Evolutionary conservation across 2,329 filamentous ascomycete species (phyloP), one percentile per base, ranked within the genome.

Genomic region (Monosporascus sp.): DNA sequence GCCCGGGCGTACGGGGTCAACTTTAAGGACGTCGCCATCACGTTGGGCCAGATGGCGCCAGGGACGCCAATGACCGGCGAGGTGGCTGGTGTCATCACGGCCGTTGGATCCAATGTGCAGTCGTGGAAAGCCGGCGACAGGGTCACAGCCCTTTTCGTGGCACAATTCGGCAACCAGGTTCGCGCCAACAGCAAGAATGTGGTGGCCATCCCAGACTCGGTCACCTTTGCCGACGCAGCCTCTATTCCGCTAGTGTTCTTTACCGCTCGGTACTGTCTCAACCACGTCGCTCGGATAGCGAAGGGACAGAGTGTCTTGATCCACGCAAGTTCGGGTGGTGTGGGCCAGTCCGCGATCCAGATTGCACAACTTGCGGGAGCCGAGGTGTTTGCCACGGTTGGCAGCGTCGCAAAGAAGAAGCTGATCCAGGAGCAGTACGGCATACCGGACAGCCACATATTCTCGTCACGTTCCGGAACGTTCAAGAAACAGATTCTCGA

Each of bases 321-420:
- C 38, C 62, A 63, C 27, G 54, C 60, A 3, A 60, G 53, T n/a
- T 52, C 57, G 2, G 63, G 63, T 26, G 63, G 57, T 17, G 52
- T 63, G 8, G 60, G 60, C 8, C 56, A 59, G 37, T 53, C 58
- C 22, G 60, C 60, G 3, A 58, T 63, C 40, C 54, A 58, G 43
- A 16, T 63, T 5, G 58, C 58, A 4, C 50, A 58, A 31, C 47
- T 52, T 7, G 35, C 55, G 14, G 62, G 60, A 19, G 60, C 59
- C 9, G 55, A 64, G 14, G 58, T 72, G 1, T 70, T 65, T 50
- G 58, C 58, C 9, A 71, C 69, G 0, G 64, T 66, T 22, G 57
- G 63, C 14, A 61, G 58, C 5, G 44, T 57, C 16, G 61, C 59
- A 16, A 70, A 72, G 52, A 59, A 55, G 11, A 44, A 63, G 14